Conservation (phyloP, 306 rosid genomes). For the Alnus glutinosa region DNA sequence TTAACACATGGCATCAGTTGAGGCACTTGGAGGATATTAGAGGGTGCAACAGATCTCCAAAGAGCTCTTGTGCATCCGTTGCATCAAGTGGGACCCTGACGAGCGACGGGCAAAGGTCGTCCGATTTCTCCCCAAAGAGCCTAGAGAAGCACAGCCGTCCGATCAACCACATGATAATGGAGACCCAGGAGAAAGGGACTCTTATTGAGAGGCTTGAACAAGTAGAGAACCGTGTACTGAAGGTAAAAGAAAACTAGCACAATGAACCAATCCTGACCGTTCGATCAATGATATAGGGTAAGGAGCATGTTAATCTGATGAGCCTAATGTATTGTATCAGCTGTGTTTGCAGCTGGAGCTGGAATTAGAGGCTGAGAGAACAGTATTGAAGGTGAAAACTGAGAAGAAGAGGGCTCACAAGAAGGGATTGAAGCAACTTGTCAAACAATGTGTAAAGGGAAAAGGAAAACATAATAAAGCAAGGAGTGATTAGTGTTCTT, state of each 20-base stretch:
- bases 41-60: slow-evolving; percentile 30
- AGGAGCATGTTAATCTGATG: neutral
- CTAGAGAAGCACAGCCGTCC: slow-evolving; percentile 93
- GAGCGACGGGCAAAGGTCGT: slow-evolving; percentile 37
- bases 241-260: slow-evolving; percentile 35
- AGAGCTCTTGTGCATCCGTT: slow-evolving; percentile 35
- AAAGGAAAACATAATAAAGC: slow-evolving; percentile 6
- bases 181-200: slow-evolving; percentile 66
- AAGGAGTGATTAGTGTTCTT: too few relatives aligned
- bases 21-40: slow-evolving; percentile 48
- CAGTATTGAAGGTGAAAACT: slow-evolving; percentile 4
- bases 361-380: slow-evolving; percentile 36
- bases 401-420: slow-evolving; percentile 30
- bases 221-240: slow-evolving; percentile 67
- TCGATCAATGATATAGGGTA: neutral
- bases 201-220: slow-evolving; percentile 66
- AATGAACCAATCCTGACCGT: neutral
- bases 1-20: slow-evolving; percentile 23
- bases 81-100: slow-evolving; percentile 46
- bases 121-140: slow-evolving; percentile 59
- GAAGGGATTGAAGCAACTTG: slow-evolving; percentile 53
- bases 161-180: slow-evolving; percentile 55
- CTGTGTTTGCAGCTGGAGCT: slow-evolving; percentile 64
- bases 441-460: slow-evolving; percentile 45
- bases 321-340: slow-evolving; percentile 22